Percentiles rank a stretch among this genome's conserved stretches.
Conservation (phyloP, 805 yeast genomes). For the Wickerhamiella sergipiensis region DNA sequence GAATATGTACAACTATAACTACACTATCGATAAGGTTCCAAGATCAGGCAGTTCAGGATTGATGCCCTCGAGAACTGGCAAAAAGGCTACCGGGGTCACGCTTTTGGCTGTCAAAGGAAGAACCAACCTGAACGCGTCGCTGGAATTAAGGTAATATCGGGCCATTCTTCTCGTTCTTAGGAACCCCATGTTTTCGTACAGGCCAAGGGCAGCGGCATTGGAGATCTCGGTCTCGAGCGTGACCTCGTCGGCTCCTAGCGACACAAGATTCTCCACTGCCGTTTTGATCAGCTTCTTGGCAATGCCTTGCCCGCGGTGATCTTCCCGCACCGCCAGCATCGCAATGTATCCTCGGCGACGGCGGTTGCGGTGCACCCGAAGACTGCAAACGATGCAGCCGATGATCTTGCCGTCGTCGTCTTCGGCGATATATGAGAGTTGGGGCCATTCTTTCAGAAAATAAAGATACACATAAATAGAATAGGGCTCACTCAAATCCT, state of each 20-base stretch:
- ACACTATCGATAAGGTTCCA: neutral
- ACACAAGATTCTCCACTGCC: conserved; percentile 51
- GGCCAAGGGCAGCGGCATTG: conserved; percentile 51
- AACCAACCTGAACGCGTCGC: conserved; percentile 81
- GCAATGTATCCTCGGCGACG: conserved; percentile 87
- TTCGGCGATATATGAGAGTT: conserved; percentile 44
- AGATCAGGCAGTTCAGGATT: neutral
- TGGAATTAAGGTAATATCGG: conserved; percentile 80
- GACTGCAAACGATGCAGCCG: conserved; percentile 80
- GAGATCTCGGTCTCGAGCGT: conserved; percentile 84
- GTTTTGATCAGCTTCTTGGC: conserved; percentile 57
- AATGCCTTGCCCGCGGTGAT: conserved; percentile 64
- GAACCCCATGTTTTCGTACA: conserved; percentile 70
- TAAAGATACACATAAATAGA: conserved; percentile 86
- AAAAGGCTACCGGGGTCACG: conserved; percentile 22
- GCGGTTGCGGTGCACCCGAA: conserved; percentile 59
- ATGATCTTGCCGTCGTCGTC: conserved; percentile 27
- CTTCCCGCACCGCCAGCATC: conserved; percentile 75
- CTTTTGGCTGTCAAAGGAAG: conserved; percentile 61
- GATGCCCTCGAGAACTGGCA: conserved; percentile 2
- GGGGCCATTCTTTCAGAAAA: conserved; percentile 85
- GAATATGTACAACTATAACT: neutral
- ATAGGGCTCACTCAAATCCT: conserved; percentile 83
- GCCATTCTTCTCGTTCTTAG: conserved; percentile 60
- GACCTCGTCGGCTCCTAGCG: conserved; percentile 69